Evolutionary conservation across 2,329 filamentous ascomycete genomes (phyloP).

Genomic region (Aspergillus neoniger): DNA sequence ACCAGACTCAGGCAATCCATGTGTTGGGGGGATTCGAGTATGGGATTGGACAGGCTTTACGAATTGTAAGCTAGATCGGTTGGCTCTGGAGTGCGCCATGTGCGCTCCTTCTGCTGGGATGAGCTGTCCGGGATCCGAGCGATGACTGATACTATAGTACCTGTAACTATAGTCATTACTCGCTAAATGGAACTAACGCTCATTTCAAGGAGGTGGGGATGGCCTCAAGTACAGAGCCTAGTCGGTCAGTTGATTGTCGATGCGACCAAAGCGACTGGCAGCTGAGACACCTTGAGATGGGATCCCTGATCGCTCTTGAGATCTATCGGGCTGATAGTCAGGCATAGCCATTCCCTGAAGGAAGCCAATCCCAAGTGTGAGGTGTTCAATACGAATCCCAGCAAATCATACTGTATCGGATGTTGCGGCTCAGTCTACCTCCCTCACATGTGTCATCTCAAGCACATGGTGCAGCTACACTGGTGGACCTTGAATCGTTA

Average conservation of each 20-base stretch:
- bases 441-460: background rate
- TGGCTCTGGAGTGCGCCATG: background rate
- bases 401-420: background rate
- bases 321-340: background rate
- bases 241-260: background rate
- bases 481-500: background rate
- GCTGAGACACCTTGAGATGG: background rate
- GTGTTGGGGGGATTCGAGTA: background rate
- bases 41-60: background rate
- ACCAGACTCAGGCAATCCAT: constrained; percentile 1
- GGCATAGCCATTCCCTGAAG: background rate
- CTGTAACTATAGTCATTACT: background rate
- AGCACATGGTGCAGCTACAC: background rate
- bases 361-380: background rate
- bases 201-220: background rate
- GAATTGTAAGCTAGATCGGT: background rate
- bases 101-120: background rate
- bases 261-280: background rate
- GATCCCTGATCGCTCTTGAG: background rate
- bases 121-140: background rate
- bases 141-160: background rate
- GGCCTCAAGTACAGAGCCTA: background rate
- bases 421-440: background rate
- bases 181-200: background rate
- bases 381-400: background rate